phyloP scores from a whole-genome alignment of 1,284 basidiomycete species.

The Fistulina hepatica region DNA sequence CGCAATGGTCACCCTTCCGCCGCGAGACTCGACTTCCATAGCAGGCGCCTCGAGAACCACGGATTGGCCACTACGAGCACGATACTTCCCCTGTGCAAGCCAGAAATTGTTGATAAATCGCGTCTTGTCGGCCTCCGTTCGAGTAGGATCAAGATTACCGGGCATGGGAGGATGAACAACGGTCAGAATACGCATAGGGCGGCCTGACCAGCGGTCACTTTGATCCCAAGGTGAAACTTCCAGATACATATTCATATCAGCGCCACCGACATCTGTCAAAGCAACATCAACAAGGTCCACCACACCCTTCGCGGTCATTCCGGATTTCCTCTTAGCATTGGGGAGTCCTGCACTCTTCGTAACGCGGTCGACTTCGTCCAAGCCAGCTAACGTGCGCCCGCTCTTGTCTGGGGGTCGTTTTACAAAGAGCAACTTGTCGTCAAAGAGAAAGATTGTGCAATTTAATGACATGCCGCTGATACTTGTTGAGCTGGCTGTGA shows the following conservation, averaged over 20 bases:
- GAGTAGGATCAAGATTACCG: constrained; percentile 49
- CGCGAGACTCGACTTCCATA: constrained; percentile 55
- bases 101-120: constrained; percentile 84
- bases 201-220: constrained; percentile 72
- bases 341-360: constrained; percentile 52
- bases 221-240: constrained; percentile 74
- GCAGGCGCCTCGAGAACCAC: constrained; percentile 62
- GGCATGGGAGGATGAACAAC: constrained; percentile 63
- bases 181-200: constrained; percentile 67
- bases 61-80: constrained; percentile 57
- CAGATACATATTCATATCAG: constrained; percentile 78
- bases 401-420: constrained; percentile 77
- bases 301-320: constrained; percentile 79
- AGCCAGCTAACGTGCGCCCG: constrained; percentile 66
- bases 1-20: constrained; percentile 53
- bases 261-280: constrained; percentile 74
- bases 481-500: constrained; percentile 32
- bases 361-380: constrained; percentile 77
- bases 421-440: constrained; percentile 87
- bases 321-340: constrained; percentile 60
- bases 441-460: constrained; percentile 89
- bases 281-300: constrained; percentile 79
- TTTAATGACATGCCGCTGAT: constrained; percentile 43
- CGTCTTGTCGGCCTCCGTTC: constrained; percentile 56
- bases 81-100: constrained; percentile 70